phyloP scores from a whole-genome alignment of 441 rosid genomes.

The Melastoma candidum region DNA sequence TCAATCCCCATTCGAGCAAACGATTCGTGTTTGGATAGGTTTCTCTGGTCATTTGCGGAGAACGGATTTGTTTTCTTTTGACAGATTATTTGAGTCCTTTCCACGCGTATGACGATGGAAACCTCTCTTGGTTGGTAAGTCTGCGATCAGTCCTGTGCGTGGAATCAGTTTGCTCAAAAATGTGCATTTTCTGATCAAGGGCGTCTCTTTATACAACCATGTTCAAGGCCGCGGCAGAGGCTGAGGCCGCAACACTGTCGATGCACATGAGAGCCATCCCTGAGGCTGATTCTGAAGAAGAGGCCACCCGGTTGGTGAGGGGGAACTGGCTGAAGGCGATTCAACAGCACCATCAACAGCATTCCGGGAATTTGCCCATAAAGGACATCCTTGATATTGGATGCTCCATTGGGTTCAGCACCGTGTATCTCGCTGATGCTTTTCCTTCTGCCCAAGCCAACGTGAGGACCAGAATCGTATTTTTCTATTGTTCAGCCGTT shows the following conservation, averaged over 20 bases:
- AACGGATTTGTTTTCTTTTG: slow-evolving; percentile 4
- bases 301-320: slow-evolving; percentile 36
- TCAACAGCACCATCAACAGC: slow-evolving; percentile 30
- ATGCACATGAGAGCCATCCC: slow-evolving; percentile 40
- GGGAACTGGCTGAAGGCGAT: slow-evolving; percentile 47
- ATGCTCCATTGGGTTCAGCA: slow-evolving; percentile 57
- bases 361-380: slow-evolving; percentile 25
- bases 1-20: too few species aligned
- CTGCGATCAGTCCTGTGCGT: background rate
- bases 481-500: background rate
- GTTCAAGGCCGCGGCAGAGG: slow-evolving; percentile 61
- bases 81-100: slow-evolving; percentile 57
- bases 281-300: slow-evolving; percentile 31
- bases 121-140: slow-evolving; percentile 60
- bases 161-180: background rate
- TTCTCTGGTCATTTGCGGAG: too few species aligned
- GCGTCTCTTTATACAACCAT: background rate
- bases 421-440: slow-evolving; percentile 39
- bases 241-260: slow-evolving; percentile 50
- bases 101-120: slow-evolving; percentile 65
- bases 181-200: background rate
- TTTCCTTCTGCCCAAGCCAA: slow-evolving; percentile 43
- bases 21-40: too few species aligned
- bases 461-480: slow-evolving; percentile 19
- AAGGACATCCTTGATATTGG: slow-evolving; percentile 45